A percentile compares a stretch with the other conserved stretches of the same genome.
Conservation (phyloP, 352 stramenopile genomes). For the Phytophthora tubulina region DNA sequence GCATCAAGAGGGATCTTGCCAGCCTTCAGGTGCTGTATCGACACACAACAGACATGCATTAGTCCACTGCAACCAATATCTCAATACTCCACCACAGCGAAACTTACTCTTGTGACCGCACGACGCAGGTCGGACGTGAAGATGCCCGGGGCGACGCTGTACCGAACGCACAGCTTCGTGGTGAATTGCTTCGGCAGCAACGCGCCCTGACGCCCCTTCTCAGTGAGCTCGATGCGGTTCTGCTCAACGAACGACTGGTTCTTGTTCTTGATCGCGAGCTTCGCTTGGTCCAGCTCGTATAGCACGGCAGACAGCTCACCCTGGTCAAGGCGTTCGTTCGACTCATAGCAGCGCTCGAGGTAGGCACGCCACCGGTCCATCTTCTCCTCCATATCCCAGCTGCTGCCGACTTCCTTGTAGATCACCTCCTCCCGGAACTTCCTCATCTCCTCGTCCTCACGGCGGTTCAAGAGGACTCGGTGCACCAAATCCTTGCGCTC, state of each 20-base stretch:
- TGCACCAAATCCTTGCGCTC: conserved; percentile 66
- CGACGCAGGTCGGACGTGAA: conserved; percentile 77
- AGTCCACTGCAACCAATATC: conserved; percentile 11
- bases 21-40: conserved; percentile 62
- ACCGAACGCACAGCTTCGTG: conserved; percentile 82
- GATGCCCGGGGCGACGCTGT: conserved; percentile 73
- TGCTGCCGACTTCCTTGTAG: conserved; percentile 69
- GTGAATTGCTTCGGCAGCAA: conserved; percentile 80
- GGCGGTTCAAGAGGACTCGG: conserved; percentile 58
- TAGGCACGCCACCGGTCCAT: conserved; percentile 69
- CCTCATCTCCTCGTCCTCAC: conserved; percentile 64
- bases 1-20: conserved; percentile 66
- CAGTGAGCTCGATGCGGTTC: conserved; percentile 52
- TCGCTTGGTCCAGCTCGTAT: conserved; percentile 45
- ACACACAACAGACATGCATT: conserved; percentile 20
- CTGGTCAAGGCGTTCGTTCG: conserved; percentile 57
- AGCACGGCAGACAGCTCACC: conserved; percentile 50
- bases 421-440: conserved; percentile 80
- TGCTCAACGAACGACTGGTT: conserved; percentile 60
- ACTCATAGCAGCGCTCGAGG: conserved; percentile 64
- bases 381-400: conserved; percentile 62
- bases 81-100: not conserved
- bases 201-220: conserved; percentile 54
- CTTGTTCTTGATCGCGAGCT: conserved; percentile 51
- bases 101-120: conserved; percentile 66